Evolutionary conservation across 768 basidiomycete genomes (phyloP), one percentile per base, ranked within the genome.

Genomic region (Suillus spraguei): DNA sequence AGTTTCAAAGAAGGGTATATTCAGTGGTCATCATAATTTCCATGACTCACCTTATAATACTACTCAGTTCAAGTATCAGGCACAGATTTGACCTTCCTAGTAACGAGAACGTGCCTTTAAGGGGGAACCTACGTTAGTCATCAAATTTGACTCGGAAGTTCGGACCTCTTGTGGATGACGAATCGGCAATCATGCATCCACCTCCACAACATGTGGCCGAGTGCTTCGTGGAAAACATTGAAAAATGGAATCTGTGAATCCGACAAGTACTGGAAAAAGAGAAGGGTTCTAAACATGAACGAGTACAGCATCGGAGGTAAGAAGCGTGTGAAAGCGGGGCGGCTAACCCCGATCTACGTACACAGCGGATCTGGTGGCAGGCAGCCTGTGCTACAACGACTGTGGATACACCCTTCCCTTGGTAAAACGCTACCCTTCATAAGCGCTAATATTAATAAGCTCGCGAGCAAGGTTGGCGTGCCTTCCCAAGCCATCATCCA

Each of bases 331-430:
- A 53, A 20, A 52, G 20, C 33, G 33, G 52, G 39, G 61, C 52
- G 64, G 62, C 55, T 58, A 63, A 53, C 8, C 8, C 64, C 64
- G 64, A 14, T 63, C 16, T 63, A 63, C 64, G 62, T 42, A 58
- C 42, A 65, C 62, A 63, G 38, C 64, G 64, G 64, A 65, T 63
- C 64, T 65, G 44, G 35, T n/a, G 32, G 44, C 61, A 63, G 64
- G 58, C 41, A 53, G 70, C 55, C 72, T 72, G 68, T 73, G 71
- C 38, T 39, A 50, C 52, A n/a, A n/a, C n/a, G n/a, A n/a, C n/a
- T n/a, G n/a, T n/a, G n/a, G n/a, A n/a, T n/a, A n/a, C n/a, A n/a
- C n/a, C n/a, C n/a, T n/a, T n/a, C 16, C 38, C 13, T 46, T 41
- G 53, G 35, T 38, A 46, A 61, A 32, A 38, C 22, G 9, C 17